Base-by-base conservation (phyloP, 192 early-diverging fungal genomes). In the Backusella westeae region DNA sequence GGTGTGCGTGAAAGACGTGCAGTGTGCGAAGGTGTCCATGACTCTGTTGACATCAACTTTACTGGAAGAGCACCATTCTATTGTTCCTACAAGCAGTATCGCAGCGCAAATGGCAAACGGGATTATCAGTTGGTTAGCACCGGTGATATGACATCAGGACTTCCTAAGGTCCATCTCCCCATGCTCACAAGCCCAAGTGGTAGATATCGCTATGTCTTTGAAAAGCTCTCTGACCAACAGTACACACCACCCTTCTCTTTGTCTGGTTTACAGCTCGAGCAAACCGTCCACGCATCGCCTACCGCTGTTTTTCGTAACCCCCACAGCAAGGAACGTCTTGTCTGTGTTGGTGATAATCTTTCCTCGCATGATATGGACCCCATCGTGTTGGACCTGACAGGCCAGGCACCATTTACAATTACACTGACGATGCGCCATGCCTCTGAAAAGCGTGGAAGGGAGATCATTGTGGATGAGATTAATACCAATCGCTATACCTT, bases 291-390 rank as follows among this genome's bases (percentile, higher is more conserved):
- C 17, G 56, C 71, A 8, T 74, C 72, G n/a, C 83, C 85, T 41
- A 81, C 52, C 23, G 79, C 75, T 6, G 38, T n/a, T 26, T 86
- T 86, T 41, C 29, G 67, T 8, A 34, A 35, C 14, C 67, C 63
- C 36, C 56, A 29, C 29, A 34, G 15, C 42, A 71, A 44, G 2
- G 26, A 52, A 34, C 74, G 42, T 35, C 34, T 73, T 21, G 72
- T 81, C 46, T 86, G 85, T 72, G 83, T 86, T 63, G 83, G 78
- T 15, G 73, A 81, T 6, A 38, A 53, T 6, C 73, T 86, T 0
- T 49, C 59, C 0, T 76, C 69, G 0, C 53, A 75, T 32, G 67
- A 81, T 41, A 67, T 75, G 12, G 63, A 72, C 6, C 41, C 76
- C 10, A 41, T 84, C 19, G 71, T 46, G 38, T 23, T 86, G 10